Conservation (phyloP, 352 stramenopile species). For the Aphanomyces astaci region DNA sequence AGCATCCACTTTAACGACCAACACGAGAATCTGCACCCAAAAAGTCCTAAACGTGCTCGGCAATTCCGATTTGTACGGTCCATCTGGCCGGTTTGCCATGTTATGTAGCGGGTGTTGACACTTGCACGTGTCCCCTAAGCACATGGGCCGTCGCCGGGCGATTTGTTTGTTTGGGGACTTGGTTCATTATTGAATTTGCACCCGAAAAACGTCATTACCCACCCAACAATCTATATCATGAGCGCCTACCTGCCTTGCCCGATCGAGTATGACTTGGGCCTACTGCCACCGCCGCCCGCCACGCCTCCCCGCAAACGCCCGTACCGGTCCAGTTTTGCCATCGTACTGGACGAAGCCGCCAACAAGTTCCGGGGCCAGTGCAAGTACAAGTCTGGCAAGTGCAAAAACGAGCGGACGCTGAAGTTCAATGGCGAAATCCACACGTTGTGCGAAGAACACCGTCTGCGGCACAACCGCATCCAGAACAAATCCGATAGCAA, state of each 20-base stretch:
- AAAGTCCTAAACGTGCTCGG: too few species aligned
- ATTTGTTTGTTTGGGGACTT: too few species aligned
- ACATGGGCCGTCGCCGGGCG: too few species aligned
- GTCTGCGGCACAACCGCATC: conserved; percentile 20
- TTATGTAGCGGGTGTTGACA: too few species aligned
- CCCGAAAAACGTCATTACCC: too few species aligned
- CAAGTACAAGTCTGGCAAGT: conserved; percentile 24
- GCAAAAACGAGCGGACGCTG: conserved; percentile 21
- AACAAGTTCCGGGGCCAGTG: conserved; percentile 20
- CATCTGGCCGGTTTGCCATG: too few species aligned
- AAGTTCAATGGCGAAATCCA: conserved; percentile 25
- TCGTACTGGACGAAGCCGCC: neutral
- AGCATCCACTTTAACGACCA: too few species aligned
- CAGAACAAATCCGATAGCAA: conserved; percentile 24
- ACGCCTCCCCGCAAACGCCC: neutral
- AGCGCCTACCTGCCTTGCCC: neutral
- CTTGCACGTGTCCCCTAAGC: too few species aligned
- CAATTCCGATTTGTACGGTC: too few species aligned
- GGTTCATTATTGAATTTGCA: conserved; percentile 4
- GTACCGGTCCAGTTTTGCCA: conserved; percentile 3
- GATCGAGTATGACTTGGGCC: neutral
- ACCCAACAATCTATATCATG: conserved; percentile 2
- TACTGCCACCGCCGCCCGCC: neutral
- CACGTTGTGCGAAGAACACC: conserved; percentile 23
- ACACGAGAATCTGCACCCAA: too few species aligned